Evolutionary conservation across 768 basidiomycete genomes (phyloP), one percentile per base, ranked within the genome.

Genomic region (Stropharia rugosoannulata): DNA sequence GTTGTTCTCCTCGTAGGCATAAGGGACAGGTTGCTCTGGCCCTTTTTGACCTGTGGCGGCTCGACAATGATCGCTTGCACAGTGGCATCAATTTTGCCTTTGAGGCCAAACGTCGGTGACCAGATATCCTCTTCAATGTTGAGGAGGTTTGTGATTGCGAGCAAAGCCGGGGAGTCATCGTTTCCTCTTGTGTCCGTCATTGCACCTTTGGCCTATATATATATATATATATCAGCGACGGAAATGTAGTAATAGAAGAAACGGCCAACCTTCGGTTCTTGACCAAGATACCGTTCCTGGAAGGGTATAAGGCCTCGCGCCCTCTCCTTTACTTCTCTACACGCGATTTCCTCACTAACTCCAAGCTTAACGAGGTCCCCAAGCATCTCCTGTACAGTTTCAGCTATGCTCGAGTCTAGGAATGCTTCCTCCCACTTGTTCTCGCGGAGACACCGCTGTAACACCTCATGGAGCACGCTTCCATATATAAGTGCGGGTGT

Each of bases 61-160:
- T 86, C 84, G 6, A 79, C 69, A 42, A 94, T 78, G 32, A 84
- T 68, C 0, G 84, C 83, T 58, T 90, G 78, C 2, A 98, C 84
- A 1, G 89, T 93, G 1, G 90, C 96, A 62, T 99, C 97, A 18
- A 98, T 75, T 71, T 98, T 98, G 19, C 97, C 97, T 68, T 95
- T 96, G 36, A 99, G 76, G 1, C 97, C 97, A 63, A 92, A 96
- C 2, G 84, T 88, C 0, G 97, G 96, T 0, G 93, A 95, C 90
- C 93, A 97, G 60, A 99, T 96, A 61, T 98, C 95, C 67, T 99
- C 97, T 74, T 99, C 97, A 40, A 96, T 80, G 55, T 94, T 95
- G 58, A 93, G 81, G 4, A 97, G 71, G 27, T 86, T 75, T 5
- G 82, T 75, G 46, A 99, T 85, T 0, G 92, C 89, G 0, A 97